phyloP scores from a whole-genome alignment of 2,329 filamentous ascomycete species.

The Tolypocladium album region DNA sequence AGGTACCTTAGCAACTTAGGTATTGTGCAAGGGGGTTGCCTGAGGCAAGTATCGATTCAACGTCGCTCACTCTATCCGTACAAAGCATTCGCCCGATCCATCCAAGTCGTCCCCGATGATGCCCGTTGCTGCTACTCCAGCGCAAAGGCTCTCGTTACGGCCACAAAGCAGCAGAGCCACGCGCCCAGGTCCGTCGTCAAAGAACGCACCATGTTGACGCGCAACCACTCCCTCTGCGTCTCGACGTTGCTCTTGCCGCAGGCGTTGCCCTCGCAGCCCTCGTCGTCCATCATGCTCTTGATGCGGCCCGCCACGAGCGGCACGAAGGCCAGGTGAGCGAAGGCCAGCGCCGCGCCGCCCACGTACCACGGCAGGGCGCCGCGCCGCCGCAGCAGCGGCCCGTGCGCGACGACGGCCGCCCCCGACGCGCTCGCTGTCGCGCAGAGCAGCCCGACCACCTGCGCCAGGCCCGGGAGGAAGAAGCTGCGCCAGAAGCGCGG shows the following conservation, averaged over 20 bases:
- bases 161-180: constrained; percentile 21
- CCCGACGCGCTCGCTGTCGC: constrained; percentile 20
- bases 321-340: constrained; percentile 21
- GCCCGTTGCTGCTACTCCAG: not conserved
- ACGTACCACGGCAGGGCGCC: constrained; percentile 21
- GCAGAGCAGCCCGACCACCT: constrained; percentile 21
- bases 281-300: constrained; percentile 16
- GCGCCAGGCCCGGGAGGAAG: constrained; percentile 23
- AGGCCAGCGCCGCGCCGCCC: constrained; percentile 17
- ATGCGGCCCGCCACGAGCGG: constrained; percentile 22
- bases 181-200: constrained; percentile 22
- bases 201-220: constrained; percentile 18
- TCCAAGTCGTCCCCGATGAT: too few relatives aligned
- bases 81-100: too few relatives aligned
- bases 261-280: constrained; percentile 7
- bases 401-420: constrained; percentile 13
- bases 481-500: constrained; percentile 31
- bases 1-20: too few relatives aligned
- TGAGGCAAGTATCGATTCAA: not conserved
- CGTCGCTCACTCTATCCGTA: too few relatives aligned
- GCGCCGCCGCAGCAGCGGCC: constrained; percentile 10
- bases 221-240: constrained; percentile 19
- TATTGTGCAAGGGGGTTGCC: not conserved
- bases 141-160: constrained; percentile 4
- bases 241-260: constrained; percentile 14